Evolutionary conservation across 495 filamentous ascomycete genomes (phyloP).

Genomic region (Cercophora scortea): DNA sequence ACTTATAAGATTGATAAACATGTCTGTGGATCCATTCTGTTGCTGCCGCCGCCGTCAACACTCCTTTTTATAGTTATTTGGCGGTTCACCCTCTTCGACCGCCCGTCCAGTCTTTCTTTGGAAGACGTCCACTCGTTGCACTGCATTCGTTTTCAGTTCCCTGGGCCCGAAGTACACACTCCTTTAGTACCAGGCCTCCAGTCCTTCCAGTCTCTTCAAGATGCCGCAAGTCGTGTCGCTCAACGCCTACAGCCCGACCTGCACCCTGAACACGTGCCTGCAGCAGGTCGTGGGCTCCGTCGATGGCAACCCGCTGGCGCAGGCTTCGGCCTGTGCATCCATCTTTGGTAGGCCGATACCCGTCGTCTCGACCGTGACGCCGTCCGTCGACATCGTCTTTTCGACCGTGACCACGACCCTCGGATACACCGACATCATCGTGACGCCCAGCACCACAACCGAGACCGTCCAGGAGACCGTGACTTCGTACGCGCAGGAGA

Average conservation of each 20-base stretch:
- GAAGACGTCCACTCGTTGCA: too few species aligned
- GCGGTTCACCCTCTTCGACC: too few species aligned
- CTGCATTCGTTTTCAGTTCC: too few species aligned
- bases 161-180: too few species aligned
- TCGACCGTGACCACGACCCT: neutral
- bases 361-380: slow-evolving; percentile 34
- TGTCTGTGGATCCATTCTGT: too few species aligned
- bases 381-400: slow-evolving; percentile 6
- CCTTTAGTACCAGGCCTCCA: too few species aligned
- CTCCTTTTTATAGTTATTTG: too few species aligned
- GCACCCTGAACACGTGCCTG: slow-evolving; percentile 1
- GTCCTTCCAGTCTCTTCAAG: too few species aligned
- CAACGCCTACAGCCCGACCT: slow-evolving; percentile 25
- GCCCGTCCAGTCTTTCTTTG: too few species aligned
- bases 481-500: slow-evolving; percentile 1
- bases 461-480: neutral
- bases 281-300: slow-evolving; percentile 3
- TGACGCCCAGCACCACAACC: neutral
- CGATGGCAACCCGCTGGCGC: slow-evolving; percentile 1
- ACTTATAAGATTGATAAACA: too few species aligned
- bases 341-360: neutral
- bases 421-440: slow-evolving; percentile 4
- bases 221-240: slow-evolving; percentile 27
- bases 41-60: too few species aligned
- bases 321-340: neutral